phyloP scores from a whole-genome alignment of 2,329 filamentous ascomycete species.

The Trichophaea hybrida region DNA sequence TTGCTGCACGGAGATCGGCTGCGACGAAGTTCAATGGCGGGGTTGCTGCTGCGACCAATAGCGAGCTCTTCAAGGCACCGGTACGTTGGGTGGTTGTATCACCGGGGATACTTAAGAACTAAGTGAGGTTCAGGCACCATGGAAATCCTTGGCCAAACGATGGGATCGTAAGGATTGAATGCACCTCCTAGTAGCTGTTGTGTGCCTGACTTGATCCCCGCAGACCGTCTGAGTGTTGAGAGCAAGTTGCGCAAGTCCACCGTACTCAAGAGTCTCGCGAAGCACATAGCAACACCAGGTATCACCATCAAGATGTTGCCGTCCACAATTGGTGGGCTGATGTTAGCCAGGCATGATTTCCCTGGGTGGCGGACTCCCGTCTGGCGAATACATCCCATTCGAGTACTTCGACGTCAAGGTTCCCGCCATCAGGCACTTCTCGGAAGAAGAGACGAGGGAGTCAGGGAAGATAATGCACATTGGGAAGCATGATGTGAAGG shows the following conservation, averaged over 20 bases:
- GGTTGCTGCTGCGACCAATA: conserved; percentile 61
- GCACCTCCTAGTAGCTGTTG: neutral
- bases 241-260: conserved; percentile 47
- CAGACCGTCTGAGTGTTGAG: conserved; percentile 46
- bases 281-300: conserved; percentile 61
- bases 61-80: conserved; percentile 68
- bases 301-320: conserved; percentile 6
- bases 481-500: conserved; percentile 69
- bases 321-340: neutral
- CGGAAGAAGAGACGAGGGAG: conserved; percentile 49
- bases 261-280: conserved; percentile 70
- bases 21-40: conserved; percentile 59
- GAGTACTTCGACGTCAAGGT: conserved; percentile 62
- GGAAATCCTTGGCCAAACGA: conserved; percentile 62
- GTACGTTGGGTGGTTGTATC: conserved; percentile 34
- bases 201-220: neutral
- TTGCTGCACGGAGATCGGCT: conserved; percentile 53
- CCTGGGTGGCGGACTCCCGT: conserved; percentile 80
- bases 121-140: conserved; percentile 31
- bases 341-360: conserved; percentile 45
- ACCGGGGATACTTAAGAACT: neutral
- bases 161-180: conserved; percentile 61
- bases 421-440: conserved; percentile 54
- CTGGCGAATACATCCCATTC: conserved; percentile 84
- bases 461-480: conserved; percentile 48